Evolutionary conservation across 2,329 filamentous ascomycete genomes (phyloP).

Genomic region (Penicillium sp.): DNA sequence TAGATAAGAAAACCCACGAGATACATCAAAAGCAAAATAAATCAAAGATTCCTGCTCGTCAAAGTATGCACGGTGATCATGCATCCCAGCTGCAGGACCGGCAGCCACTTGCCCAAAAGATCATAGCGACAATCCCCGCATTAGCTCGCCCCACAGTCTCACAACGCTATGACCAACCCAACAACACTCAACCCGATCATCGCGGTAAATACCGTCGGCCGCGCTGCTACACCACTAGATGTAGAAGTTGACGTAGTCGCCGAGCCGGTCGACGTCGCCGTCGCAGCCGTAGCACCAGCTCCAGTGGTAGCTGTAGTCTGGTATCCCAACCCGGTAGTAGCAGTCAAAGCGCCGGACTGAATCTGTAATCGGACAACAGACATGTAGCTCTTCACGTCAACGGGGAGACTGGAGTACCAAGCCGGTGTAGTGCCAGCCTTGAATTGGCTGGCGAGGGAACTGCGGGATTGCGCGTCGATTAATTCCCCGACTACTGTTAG

Average conservation of each 20-base stretch:
- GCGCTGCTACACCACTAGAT: slow-evolving; percentile 17
- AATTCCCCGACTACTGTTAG: slow-evolving; percentile 31
- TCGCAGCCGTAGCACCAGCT: background rate
- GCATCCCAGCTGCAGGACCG: slow-evolving; percentile 3
- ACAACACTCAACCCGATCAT: slow-evolving; percentile 24
- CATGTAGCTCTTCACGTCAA: slow-evolving; percentile 34
- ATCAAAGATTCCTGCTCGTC: background rate
- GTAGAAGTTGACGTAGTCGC: slow-evolving; percentile 15
- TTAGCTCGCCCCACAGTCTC: background rate
- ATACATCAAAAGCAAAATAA: background rate
- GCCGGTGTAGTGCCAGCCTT: slow-evolving; percentile 32
- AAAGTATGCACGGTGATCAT: background rate
- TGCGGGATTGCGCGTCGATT: slow-evolving; percentile 29
- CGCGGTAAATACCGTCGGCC: slow-evolving; percentile 19
- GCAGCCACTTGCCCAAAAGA: slow-evolving; percentile 1
- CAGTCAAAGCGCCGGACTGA: slow-evolving; percentile 26
- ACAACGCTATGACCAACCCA: slow-evolving; percentile 25
- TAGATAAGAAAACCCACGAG: background rate
- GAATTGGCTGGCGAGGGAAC: slow-evolving; percentile 31
- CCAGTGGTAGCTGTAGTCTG: slow-evolving; percentile 4
- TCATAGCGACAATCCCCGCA: background rate
- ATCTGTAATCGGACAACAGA: slow-evolving; percentile 32
- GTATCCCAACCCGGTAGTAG: slow-evolving; percentile 20
- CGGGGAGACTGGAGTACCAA: slow-evolving; percentile 34
- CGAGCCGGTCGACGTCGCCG: slow-evolving; percentile 4